phyloP scores from a whole-genome alignment of 2,329 filamentous ascomycete genomes.

The Metarhizium robertsii region DNA sequence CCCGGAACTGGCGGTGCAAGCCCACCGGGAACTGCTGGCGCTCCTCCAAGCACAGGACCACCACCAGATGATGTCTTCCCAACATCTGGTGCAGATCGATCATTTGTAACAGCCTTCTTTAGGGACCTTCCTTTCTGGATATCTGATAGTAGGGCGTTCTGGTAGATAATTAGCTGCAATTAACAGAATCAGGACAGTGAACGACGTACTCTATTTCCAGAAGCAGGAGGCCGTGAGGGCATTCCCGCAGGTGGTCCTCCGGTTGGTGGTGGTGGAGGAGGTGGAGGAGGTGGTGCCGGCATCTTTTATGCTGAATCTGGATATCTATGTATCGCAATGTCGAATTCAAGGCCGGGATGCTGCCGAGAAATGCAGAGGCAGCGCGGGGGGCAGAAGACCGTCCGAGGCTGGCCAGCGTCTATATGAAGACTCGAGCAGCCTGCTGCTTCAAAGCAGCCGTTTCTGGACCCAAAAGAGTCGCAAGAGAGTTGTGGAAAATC shows the following conservation, averaged over 20 bases:
- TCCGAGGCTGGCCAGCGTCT: conserved; percentile 2
- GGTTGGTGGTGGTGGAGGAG: conserved; percentile 52
- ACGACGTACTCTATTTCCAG: conserved; percentile 51
- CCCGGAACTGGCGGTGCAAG: conserved; percentile 64
- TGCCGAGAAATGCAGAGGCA: neutral
- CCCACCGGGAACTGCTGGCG: conserved; percentile 64
- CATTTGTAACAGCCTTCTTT: conserved; percentile 84
- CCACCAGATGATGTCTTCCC: conserved; percentile 26
- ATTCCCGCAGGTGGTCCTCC: conserved; percentile 43
- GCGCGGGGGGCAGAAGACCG: neutral
- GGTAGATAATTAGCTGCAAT: conserved; percentile 2
- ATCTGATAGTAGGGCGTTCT: conserved; percentile 83
- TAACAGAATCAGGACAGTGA: conserved; percentile 4
- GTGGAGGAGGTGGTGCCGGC: conserved; percentile 53
- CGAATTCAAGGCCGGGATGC: neutral
- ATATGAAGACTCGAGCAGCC: neutral
- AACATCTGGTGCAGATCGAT: conserved; percentile 75
- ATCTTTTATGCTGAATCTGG: conserved; percentile 6
- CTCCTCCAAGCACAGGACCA: conserved; percentile 58
- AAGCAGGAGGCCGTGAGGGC: conserved; percentile 40
- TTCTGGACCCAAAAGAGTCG: neutral
- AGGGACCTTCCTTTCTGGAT: conserved; percentile 73
- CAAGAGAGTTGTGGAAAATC: neutral
- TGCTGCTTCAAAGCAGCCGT: neutral
- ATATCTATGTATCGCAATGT: neutral